Conservation (phyloP, 129 eudicot genomes). For the Centaurea solstitialis region DNA sequence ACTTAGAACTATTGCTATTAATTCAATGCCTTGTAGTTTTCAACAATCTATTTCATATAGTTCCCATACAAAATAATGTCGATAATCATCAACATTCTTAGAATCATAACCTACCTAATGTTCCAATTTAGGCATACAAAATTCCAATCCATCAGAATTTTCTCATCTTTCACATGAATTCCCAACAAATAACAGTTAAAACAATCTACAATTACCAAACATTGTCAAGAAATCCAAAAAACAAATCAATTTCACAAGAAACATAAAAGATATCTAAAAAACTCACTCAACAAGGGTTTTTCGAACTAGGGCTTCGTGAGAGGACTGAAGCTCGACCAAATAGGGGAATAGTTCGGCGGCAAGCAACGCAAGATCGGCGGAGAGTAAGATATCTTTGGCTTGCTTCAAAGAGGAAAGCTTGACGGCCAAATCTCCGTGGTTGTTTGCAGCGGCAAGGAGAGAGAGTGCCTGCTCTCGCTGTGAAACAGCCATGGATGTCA, state of each 20-base stretch:
- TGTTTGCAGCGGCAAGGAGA: constrained; percentile 84
- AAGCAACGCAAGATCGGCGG: constrained; percentile 47
- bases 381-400: constrained; percentile 61
- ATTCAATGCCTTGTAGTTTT: background rate
- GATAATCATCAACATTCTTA: background rate
- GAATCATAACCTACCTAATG: background rate
- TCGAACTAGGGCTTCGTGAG: constrained; percentile 77
- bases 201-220: background rate
- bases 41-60: background rate
- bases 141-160: background rate
- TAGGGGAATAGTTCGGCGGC: constrained; percentile 77
- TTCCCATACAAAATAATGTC: background rate
- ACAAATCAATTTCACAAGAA: constrained; percentile 9
- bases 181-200: background rate
- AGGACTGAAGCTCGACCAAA: constrained; percentile 70
- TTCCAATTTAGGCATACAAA: background rate
- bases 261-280: background rate
- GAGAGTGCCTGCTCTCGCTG: constrained; percentile 79
- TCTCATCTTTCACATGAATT: background rate
- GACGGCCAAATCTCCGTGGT: constrained; percentile 97
- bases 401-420: constrained; percentile 86
- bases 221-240: background rate
- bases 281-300: constrained; percentile 84
- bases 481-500: constrained; percentile 46
- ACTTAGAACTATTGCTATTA: background rate